Percentiles rank a stretch among this genome's conserved stretches.
phyloP scores from a whole-genome alignment of 371 early-diverging fungal genomes.

The Mucor irregularis region DNA sequence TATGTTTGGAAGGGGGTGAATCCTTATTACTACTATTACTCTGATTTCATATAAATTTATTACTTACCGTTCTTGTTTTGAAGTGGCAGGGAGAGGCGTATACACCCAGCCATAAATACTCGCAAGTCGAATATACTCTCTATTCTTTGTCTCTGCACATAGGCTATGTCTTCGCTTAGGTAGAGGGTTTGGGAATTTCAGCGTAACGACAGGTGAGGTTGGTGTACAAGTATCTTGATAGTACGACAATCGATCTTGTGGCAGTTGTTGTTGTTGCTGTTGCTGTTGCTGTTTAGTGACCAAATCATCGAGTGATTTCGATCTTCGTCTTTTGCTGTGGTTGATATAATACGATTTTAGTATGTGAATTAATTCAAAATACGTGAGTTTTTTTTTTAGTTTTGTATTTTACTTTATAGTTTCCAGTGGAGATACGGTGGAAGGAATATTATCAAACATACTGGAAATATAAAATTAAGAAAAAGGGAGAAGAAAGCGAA shows the following conservation, averaged over 20 bases:
- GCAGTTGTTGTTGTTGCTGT: no score
- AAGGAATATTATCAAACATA: neutral
- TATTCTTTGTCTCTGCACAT: slow-evolving; percentile 39
- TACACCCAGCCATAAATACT: slow-evolving; percentile 61
- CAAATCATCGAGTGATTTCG: slow-evolving; percentile 43
- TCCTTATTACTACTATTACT: no score
- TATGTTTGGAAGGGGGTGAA: neutral
- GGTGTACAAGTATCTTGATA: slow-evolving; percentile 8
- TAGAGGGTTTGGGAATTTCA: slow-evolving; percentile 3
- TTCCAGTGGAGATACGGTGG: slow-evolving; percentile 1
- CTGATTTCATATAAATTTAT: no score
- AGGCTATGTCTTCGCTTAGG: slow-evolving; percentile 53
- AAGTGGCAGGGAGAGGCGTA: no score
- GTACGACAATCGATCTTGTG: slow-evolving; percentile 3
- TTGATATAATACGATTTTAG: neutral
- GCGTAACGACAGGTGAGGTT: slow-evolving; percentile 22
- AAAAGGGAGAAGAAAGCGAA: neutral
- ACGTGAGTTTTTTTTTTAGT: neutral
- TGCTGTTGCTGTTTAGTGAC: slow-evolving; percentile 9
- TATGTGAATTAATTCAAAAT: neutral
- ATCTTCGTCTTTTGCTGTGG: slow-evolving; percentile 36
- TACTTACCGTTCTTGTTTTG: no score
- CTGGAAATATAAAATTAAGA: slow-evolving; percentile 1
- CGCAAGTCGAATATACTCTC: slow-evolving; percentile 50
- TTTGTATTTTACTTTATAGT: slow-evolving; percentile 4